These are phyloP conservation scores for Neurospora sp. DNA, from an alignment of 495 filamentous ascomycete species.

Conservation along the genomic window DNA sequence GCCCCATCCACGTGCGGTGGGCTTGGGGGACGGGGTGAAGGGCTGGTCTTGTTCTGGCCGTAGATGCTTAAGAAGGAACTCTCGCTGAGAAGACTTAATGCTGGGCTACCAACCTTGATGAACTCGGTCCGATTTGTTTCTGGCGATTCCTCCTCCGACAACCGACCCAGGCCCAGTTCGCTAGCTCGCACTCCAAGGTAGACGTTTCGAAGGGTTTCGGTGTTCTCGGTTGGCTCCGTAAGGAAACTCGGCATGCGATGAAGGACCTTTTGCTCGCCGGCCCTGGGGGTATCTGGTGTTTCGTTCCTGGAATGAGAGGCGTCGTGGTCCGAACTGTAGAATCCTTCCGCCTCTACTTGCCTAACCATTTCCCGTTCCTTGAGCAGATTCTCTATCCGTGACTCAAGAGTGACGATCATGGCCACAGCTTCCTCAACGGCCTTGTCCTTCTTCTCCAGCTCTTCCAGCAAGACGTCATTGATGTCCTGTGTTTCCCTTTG, in stretches of 20 bases:
- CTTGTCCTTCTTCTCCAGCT: slow-evolving; percentile 66
- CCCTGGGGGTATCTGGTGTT: slow-evolving; percentile 5
- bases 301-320: slow-evolving; percentile 1
- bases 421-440: slow-evolving; percentile 75
- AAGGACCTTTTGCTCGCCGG: slow-evolving; percentile 20
- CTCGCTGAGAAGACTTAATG: slow-evolving; percentile 69
- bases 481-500: slow-evolving; percentile 43
- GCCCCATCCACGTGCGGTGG: slow-evolving; percentile 17
- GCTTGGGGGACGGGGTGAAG: slow-evolving; percentile 1
- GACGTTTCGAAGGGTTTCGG: slow-evolving; percentile 55
- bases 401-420: slow-evolving; percentile 68
- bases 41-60: slow-evolving; percentile 31
- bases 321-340: slow-evolving; percentile 10
- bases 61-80: slow-evolving; percentile 66
- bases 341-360: slow-evolving; percentile 25
- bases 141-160: slow-evolving; percentile 24
- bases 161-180: slow-evolving; percentile 27
- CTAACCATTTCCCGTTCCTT: slow-evolving; percentile 33
- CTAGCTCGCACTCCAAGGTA: slow-evolving; percentile 44
- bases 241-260: slow-evolving; percentile 58
- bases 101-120: slow-evolving; percentile 46
- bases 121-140: slow-evolving; percentile 18
- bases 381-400: slow-evolving; percentile 48
- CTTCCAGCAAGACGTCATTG: slow-evolving; percentile 58
- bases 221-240: slow-evolving; percentile 49